Conservation (phyloP, 768 basidiomycete species). For the Rickenella mellea region DNA sequence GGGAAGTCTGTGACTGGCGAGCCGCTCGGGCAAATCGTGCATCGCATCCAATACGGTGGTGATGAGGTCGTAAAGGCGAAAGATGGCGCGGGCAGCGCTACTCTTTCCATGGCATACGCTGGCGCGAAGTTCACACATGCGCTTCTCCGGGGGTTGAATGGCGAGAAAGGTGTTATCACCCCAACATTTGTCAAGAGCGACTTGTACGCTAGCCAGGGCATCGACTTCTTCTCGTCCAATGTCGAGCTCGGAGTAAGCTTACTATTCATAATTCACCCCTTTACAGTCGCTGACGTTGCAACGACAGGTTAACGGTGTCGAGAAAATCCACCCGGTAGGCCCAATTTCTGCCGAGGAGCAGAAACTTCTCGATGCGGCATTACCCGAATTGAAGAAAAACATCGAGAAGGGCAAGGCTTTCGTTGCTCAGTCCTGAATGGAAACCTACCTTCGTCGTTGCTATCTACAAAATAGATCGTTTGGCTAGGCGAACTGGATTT, state of each 20-base stretch:
- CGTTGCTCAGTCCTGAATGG: slow-evolving; percentile 38
- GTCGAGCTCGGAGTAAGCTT: slow-evolving; percentile 83
- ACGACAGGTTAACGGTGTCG: slow-evolving; percentile 70
- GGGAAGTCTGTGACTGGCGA: slow-evolving; percentile 73
- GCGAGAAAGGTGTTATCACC: slow-evolving; percentile 61
- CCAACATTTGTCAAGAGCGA: slow-evolving; percentile 88
- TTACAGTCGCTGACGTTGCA: slow-evolving; percentile 8
- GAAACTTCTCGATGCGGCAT: slow-evolving; percentile 75
- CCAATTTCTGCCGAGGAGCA: slow-evolving; percentile 72
- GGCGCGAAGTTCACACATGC: slow-evolving; percentile 61
- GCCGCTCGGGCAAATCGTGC: slow-evolving; percentile 65
- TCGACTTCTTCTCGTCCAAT: slow-evolving; percentile 90
- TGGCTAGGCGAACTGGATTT: too few relatives aligned
- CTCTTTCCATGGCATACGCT: slow-evolving; percentile 72
- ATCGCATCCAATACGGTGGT: slow-evolving; percentile 96
- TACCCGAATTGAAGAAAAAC: slow-evolving; percentile 95
- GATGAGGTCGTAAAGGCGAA: slow-evolving; percentile 99
- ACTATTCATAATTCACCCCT: background rate
- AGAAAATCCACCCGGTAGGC: slow-evolving; percentile 85
- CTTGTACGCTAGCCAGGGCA: slow-evolving; percentile 74
- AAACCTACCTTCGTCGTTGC: too few relatives aligned
- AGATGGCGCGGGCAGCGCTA: slow-evolving; percentile 73
- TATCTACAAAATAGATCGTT: too few relatives aligned
- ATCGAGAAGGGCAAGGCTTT: slow-evolving; percentile 90
- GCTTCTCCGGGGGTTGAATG: slow-evolving; percentile 52